Percentiles rank a stretch among this genome's conserved stretches.
These are phyloP conservation scores for Vigna reflexopilosa DNA, from an alignment of 306 rosid species.

Conservation along the genomic window DNA sequence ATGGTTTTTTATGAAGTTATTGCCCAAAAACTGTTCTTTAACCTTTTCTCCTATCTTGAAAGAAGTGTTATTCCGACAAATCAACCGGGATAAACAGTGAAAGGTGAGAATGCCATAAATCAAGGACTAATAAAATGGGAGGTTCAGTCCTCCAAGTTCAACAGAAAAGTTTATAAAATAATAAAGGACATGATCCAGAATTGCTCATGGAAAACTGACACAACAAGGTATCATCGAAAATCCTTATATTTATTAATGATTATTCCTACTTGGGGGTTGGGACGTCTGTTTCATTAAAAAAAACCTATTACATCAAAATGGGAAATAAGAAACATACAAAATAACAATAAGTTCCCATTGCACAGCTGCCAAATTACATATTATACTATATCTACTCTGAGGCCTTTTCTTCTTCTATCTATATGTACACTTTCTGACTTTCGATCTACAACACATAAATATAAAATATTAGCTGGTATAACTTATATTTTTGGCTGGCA, in stretches of 20 bases:
- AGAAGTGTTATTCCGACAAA: background rate
- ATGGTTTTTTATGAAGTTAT: background rate
- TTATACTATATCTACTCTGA: conserved; percentile 13
- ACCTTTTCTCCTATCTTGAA: background rate
- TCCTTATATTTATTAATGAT: conserved; percentile 23
- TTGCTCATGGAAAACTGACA: background rate
- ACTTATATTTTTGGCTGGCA: conserved; percentile 46
- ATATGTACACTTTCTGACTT: conserved; percentile 46
- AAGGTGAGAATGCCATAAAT: background rate
- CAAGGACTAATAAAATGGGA: background rate
- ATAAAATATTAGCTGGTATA: conserved; percentile 11
- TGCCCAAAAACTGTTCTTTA: background rate
- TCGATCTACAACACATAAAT: conserved; percentile 19
- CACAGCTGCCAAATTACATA: conserved; percentile 37
- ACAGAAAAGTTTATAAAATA: background rate
- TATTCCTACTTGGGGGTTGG: background rate
- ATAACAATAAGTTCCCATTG: conserved; percentile 28
- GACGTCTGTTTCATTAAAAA: conserved; percentile 25
- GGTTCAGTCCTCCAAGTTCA: conserved; percentile 1
- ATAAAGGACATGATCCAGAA: background rate
- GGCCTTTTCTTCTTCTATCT: conserved; percentile 38
- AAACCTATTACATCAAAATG: conserved; percentile 8
- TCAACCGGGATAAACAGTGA: background rate
- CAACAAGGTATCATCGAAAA: background rate
- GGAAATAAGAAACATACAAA: conserved; percentile 18